Evolutionary conservation across 176 grass and related monocot genomes (phyloP).

Genomic region (Rhynchospora tenuis): DNA sequence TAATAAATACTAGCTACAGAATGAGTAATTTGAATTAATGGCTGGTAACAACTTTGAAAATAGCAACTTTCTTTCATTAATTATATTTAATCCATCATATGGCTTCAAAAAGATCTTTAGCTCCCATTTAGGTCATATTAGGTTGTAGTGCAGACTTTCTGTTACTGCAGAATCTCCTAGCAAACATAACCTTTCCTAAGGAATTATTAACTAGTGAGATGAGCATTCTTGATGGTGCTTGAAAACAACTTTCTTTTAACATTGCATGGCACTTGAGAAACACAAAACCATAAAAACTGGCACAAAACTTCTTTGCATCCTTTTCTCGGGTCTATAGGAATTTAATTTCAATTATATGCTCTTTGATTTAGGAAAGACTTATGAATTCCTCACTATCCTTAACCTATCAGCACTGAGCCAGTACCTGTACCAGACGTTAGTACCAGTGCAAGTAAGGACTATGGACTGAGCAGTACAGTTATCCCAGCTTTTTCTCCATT

Average conservation of each 20-base stretch:
- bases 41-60: background rate
- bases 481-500: background rate
- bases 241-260: background rate
- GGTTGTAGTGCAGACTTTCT: background rate
- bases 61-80: background rate
- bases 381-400: background rate
- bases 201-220: background rate
- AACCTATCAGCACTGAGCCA: background rate
- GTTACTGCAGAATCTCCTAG: background rate
- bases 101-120: background rate
- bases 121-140: background rate
- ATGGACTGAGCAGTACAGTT: background rate
- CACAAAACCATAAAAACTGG: background rate
- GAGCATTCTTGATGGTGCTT: background rate
- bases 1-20: background rate
- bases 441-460: background rate
- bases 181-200: background rate
- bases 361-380: background rate
- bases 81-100: background rate
- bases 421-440: background rate
- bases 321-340: background rate
- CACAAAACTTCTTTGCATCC: background rate
- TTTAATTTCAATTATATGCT: background rate
- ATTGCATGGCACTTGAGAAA: background rate
- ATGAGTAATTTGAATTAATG: background rate